Base-by-base conservation (phyloP, 768 basidiomycete genomes). In the Pleurotus cornucopiae region DNA sequence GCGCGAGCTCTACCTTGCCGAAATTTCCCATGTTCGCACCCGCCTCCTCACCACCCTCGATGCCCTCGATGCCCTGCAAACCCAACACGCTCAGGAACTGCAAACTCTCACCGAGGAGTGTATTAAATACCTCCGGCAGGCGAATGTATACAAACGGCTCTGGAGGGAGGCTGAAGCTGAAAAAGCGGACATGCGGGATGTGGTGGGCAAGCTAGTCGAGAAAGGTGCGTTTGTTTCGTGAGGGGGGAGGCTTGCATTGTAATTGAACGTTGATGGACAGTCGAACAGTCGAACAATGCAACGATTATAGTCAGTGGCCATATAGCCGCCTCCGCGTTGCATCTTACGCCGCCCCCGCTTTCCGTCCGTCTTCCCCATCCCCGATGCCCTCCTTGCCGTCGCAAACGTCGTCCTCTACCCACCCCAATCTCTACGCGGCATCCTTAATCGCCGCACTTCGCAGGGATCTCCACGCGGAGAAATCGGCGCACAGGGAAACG, bases 121-220 rank as follows among this genome's bases (percentile, higher is more conserved):
- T 7, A n/a, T 37, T 2, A 5, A 46, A 21, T 51, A 63, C 11
- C 44, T 53, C 4, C 44, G 55, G 5, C 58, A 58, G 16, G 23
- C 63, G 6, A 46, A 55, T 21, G 49, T 14, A 18, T 57, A 52
- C 52, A 46, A 49, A n/a, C 37, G 52, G 5, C 20, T 21, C 3
- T 26, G 61, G 25, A 58, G 38, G 13, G 57, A 26, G 6, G 43
- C 55, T 12, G 61, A 84, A 64, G 61, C 64, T 2, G 82, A 86
- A 60, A 70, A 67, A 55, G 80, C 85, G 62, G 79, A 83, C 54
- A 61, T 85, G 62, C 72, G 77, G 59, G 80, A 82, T 43, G 79
- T 76, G 5, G 80, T 86, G 1, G 60, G 73, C 48, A 66, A 75
- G 49, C 63, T 86, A 40, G 74, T 83, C n/a, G 74, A 83, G 65